Evolutionary conservation across 177 flowering plant species (phyloP).

Genomic region (Vitis hybrid): DNA sequence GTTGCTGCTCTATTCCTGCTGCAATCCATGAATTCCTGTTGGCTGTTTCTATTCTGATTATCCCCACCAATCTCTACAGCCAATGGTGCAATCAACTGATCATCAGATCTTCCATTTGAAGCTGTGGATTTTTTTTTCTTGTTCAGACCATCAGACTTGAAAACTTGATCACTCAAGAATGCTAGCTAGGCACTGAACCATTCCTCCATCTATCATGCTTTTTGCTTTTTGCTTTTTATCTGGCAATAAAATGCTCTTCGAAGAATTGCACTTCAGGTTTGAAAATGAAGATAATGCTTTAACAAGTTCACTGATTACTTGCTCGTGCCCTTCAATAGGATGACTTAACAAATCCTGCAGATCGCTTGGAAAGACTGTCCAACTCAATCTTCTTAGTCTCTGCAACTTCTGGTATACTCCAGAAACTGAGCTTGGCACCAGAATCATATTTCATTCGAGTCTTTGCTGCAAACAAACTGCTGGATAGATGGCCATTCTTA

Average conservation of each 20-base stretch:
- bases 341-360: conserved; percentile 35
- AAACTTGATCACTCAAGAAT: conserved; percentile 74
- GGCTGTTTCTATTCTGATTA: conserved; percentile 35
- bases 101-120: conserved; percentile 53
- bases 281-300: conserved; percentile 61
- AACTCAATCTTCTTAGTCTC: too few species aligned
- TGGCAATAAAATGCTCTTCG: conserved; percentile 52
- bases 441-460: too few species aligned
- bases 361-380: too few species aligned
- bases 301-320: conserved; percentile 77
- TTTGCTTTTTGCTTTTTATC: conserved; percentile 80
- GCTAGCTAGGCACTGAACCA: conserved; percentile 62
- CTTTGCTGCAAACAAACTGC: too few species aligned
- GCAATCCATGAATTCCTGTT: conserved; percentile 32
- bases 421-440: too few species aligned
- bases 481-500: too few species aligned
- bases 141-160: conserved; percentile 52
- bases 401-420: too few species aligned
- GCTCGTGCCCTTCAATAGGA: conserved; percentile 81
- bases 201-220: conserved; percentile 88
- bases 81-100: conserved; percentile 33
- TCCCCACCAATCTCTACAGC: conserved; percentile 30
- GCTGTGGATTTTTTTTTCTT: conserved; percentile 52
- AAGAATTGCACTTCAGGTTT: conserved; percentile 53
- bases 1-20: conserved; percentile 34